Base-by-base conservation (phyloP, 2,329 filamentous ascomycete genomes). In the Ophiobolus disseminans region DNA sequence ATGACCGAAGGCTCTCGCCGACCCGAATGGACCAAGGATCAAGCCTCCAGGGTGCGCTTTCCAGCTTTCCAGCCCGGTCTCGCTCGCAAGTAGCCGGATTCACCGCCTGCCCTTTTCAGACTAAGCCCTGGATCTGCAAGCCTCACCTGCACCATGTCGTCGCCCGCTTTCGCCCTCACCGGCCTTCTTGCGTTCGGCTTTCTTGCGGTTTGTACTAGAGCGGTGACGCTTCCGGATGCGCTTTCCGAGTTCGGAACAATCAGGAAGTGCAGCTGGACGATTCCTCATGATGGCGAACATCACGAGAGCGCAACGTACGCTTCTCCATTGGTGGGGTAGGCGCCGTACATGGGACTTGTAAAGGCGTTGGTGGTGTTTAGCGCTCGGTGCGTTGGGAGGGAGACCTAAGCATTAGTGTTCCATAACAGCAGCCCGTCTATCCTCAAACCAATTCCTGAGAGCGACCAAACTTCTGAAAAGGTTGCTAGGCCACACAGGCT, bases 1-100 rank as follows among this genome's bases (percentile, higher is more conserved):
- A 55, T 58, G 57, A 58, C 54, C 49, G 50, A 55, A 54, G 51
- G 46, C 58, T 48, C 48, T 61, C 53, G 60, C 58, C 56, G 56
- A 50, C 51, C 58, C 58, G 53, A 53, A n/a, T n/a, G n/a, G n/a
- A n/a, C n/a, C n/a, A n/a, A n/a, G n/a, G n/a, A n/a, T n/a, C n/a
- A n/a, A n/a, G n/a, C 55, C 43, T 45, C 30, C 44, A 61, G 53
- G 51, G 41, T 50, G 48, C 53, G 42, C n/a, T n/a, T 45, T 39
- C 58, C 50, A 48, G 42, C 52, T 41, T 45, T 42, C 42, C 45
- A 48, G 55, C 39, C 55, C 52, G 54, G 26, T 34, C 34, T 38
- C 48, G 25, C 23, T 56, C 54, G 54, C 56, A 52, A 54, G 44
- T 45, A 51, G 49, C 52, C 42, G 53, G 50, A 49, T 48, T 63